Evolutionary conservation across 345 rosid species (phyloP).

Genomic region (Brassica cretica): DNA sequence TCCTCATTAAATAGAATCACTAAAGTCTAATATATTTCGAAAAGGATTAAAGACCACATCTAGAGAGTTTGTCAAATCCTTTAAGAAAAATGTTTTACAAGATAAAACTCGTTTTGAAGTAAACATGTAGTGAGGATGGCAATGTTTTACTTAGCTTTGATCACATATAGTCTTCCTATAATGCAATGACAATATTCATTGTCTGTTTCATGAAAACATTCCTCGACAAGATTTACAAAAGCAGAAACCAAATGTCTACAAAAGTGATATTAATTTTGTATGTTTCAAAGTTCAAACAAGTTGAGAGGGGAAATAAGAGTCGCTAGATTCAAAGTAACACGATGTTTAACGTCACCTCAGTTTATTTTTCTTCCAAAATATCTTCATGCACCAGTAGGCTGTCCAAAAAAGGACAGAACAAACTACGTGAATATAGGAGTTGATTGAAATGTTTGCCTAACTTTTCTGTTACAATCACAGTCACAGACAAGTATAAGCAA

Average conservation of each 20-base stretch:
- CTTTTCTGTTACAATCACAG: background rate
- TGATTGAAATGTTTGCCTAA: slow-evolving; percentile 32
- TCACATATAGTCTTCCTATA: background rate
- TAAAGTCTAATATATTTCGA: background rate
- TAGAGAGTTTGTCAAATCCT: background rate
- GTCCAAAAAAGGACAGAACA: slow-evolving; percentile 6
- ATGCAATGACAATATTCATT: background rate
- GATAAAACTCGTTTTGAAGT: background rate
- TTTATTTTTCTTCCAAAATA: slow-evolving; percentile 10
- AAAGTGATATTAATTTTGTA: background rate
- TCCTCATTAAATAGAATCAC: background rate
- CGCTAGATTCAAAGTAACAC: slow-evolving; percentile 23
- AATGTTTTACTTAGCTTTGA: background rate
- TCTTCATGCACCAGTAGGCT: background rate
- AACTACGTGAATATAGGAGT: slow-evolving; percentile 7
- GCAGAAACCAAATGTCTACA: background rate
- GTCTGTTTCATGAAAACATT: slow-evolving; percentile 5
- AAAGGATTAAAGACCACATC: background rate
- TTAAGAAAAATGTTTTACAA: background rate
- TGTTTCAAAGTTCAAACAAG: slow-evolving; percentile 10
- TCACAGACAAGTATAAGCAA: slow-evolving; percentile 1
- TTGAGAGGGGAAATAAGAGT: slow-evolving; percentile 19
- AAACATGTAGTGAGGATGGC: background rate
- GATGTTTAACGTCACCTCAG: slow-evolving; percentile 31
- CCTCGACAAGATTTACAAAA: background rate